phyloP scores from a whole-genome alignment of 257 asterid species.

The Salvia splendens region DNA sequence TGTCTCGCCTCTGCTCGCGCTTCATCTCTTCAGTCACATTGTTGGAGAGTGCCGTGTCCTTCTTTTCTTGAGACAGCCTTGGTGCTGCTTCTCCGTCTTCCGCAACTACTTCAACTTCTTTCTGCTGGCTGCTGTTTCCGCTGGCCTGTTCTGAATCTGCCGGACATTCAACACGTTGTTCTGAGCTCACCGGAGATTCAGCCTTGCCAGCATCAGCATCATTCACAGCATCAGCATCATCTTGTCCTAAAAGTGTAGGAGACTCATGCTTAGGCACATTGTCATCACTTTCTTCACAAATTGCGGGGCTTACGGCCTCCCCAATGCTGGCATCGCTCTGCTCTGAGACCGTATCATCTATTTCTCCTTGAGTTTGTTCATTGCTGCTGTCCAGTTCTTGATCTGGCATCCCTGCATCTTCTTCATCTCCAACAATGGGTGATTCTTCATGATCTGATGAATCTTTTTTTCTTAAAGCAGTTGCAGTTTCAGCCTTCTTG shows the following conservation, averaged over 20 bases:
- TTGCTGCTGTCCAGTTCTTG: slow-evolving; percentile 12
- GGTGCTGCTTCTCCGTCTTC: slow-evolving; percentile 20
- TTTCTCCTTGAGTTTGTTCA: too few relatives aligned
- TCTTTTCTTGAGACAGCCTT: slow-evolving; percentile 39
- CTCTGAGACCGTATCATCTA: not conserved
- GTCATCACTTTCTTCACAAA: slow-evolving; percentile 24
- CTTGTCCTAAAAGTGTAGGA: not conserved
- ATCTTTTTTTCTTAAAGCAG: too few relatives aligned
- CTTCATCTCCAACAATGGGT: slow-evolving; percentile 25
- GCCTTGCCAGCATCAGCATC: not conserved
- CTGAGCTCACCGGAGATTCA: too few relatives aligned
- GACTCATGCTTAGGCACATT: not conserved
- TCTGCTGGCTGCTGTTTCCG: too few relatives aligned
- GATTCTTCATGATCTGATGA: slow-evolving; percentile 33
- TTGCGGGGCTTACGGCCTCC: slow-evolving; percentile 21
- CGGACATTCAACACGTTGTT: too few relatives aligned
- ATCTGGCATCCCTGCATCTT: not conserved
- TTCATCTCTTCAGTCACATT: slow-evolving; percentile 73
- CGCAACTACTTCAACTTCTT: not conserved
- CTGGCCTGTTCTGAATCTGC: too few relatives aligned
- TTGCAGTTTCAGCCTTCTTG: slow-evolving; percentile 1
- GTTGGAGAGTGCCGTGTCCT: slow-evolving; percentile 51
- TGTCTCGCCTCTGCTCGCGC: slow-evolving; percentile 63
- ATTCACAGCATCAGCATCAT: not conserved
- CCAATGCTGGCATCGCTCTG: slow-evolving; percentile 6